These are phyloP conservation scores for Ustilago shanxiensis DNA, from an alignment of 1,284 basidiomycete species.

Conservation along the genomic window DNA sequence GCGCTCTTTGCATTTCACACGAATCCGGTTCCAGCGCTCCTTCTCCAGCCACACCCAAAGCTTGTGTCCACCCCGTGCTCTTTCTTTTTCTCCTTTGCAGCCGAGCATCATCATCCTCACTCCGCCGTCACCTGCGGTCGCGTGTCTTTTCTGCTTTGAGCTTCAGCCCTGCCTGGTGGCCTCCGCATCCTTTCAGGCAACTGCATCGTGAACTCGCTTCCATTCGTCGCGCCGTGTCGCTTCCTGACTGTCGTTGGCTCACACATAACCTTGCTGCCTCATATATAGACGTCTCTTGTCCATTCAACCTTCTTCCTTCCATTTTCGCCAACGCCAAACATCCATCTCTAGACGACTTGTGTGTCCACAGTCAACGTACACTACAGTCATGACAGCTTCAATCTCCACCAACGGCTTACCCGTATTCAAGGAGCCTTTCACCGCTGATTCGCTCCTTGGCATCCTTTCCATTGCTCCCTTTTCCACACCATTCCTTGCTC, in stretches of 20 bases:
- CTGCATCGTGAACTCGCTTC: neutral
- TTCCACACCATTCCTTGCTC: constrained; percentile 56
- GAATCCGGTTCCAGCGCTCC: constrained; percentile 7
- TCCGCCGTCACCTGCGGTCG: neutral
- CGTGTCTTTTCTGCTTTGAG: neutral
- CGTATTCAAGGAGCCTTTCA: constrained; percentile 52
- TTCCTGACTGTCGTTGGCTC: neutral
- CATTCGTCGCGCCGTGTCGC: neutral
- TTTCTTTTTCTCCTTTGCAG: neutral
- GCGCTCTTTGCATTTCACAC: constrained; percentile 22
- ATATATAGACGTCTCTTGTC: neutral
- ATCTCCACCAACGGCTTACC: constrained; percentile 18
- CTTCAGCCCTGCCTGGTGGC: neutral
- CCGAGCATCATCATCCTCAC: constrained; percentile 26
- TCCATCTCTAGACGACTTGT: neutral
- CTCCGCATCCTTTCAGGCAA: neutral
- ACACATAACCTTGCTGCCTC: neutral
- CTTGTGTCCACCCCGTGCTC: neutral
- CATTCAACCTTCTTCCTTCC: neutral
- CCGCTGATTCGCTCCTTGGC: constrained; percentile 53
- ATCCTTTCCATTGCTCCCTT: constrained; percentile 58
- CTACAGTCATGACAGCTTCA: constrained; percentile 17
- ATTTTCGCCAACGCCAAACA: neutral
- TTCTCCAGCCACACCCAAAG: neutral
- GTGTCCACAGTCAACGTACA: neutral